Base-by-base conservation (phyloP, 208 protist species). In the Zelonia costaricensis region DNA sequence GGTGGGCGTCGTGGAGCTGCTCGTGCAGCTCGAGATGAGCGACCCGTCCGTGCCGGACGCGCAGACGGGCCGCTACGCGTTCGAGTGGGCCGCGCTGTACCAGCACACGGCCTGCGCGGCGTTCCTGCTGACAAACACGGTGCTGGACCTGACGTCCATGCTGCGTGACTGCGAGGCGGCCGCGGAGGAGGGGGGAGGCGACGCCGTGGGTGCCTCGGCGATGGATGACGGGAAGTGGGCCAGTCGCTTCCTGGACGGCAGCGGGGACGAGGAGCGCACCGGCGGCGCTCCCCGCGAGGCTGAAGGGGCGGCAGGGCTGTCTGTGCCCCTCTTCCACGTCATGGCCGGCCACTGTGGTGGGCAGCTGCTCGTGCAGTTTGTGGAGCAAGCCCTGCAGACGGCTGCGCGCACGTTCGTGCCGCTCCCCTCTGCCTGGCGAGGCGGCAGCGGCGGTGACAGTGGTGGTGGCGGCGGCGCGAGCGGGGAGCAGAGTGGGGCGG, bases 21-120 rank as follows among this genome's bases (percentile, higher is more conserved):
- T 94, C 23, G 62, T 94, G 23, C 53, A 73, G 31, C 71, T 94
- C 28, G 58, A 84, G 42, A 90, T 94, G 80, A 90, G 82, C 42
- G 59, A 86, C 51, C 70, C 81, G 20, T 63, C 59, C 8, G 13
- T 48, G 16, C 63, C 65, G 23, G 62, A 51, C 22, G 36, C 22
- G 6, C 65, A 84, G 25, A 38, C 52, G 3, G 72, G 74, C n/a
- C 69, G 76, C 30, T 84, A 77, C 52, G 60, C 88, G n/a, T 91
- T 94, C 56, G 84, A 94, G 58, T 46, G 65, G 18, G 88, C 88
- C 33, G 78, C 82, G 8, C 39, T 79, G 16, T 57, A 78, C 52
- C 35, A 63, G 10, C 80, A 86, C 55, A 57, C 55, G 25, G 64
- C 48, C 18, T 88, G 80, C 49, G 88, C 84, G 12, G 38, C 76